Evolutionary conservation across 768 basidiomycete species (phyloP).

Genomic region (Tricholoma terreum): DNA sequence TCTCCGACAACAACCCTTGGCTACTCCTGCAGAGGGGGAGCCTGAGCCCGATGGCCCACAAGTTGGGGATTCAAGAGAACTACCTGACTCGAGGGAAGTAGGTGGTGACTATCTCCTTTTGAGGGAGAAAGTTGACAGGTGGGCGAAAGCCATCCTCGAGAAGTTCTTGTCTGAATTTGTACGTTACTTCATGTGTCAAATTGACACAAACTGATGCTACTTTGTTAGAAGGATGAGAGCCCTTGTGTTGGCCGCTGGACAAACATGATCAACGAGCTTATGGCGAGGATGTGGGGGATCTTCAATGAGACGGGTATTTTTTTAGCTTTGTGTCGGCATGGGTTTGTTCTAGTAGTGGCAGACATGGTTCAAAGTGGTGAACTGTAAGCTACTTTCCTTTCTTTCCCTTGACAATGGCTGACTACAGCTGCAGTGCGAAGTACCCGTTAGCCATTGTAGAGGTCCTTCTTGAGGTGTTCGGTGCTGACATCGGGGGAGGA

Average conservation of each 20-base stretch:
- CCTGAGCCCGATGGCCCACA: not conserved
- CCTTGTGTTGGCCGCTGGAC: conserved; percentile 20
- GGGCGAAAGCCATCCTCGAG: conserved; percentile 13
- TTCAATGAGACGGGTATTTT: conserved; percentile 30
- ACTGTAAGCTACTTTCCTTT: conserved; percentile 18
- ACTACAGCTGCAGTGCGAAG: conserved; percentile 19
- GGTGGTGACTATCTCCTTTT: conserved; percentile 18
- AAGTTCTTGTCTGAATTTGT: conserved; percentile 1
- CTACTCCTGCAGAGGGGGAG: not conserved
- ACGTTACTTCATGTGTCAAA: not conserved
- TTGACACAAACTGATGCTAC: not conserved
- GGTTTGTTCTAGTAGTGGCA: conserved; percentile 15
- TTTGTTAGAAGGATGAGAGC: not conserved
- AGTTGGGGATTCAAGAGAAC: conserved; percentile 6
- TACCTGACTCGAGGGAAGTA: conserved; percentile 8
- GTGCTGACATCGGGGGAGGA: conserved; percentile 11
- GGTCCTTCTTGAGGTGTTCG: conserved; percentile 12
- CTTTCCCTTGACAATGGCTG: not conserved
- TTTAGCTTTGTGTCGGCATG: conserved; percentile 23
- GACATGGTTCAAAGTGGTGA: conserved; percentile 24
- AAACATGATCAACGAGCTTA: conserved; percentile 16
- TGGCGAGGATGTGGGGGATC: conserved; percentile 19
- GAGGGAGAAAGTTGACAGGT: conserved; percentile 17
- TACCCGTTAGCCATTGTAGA: conserved; percentile 22
- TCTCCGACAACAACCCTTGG: not conserved